Conservation (phyloP, 2,329 filamentous ascomycete genomes). For the Sporothrix humicola region DNA sequence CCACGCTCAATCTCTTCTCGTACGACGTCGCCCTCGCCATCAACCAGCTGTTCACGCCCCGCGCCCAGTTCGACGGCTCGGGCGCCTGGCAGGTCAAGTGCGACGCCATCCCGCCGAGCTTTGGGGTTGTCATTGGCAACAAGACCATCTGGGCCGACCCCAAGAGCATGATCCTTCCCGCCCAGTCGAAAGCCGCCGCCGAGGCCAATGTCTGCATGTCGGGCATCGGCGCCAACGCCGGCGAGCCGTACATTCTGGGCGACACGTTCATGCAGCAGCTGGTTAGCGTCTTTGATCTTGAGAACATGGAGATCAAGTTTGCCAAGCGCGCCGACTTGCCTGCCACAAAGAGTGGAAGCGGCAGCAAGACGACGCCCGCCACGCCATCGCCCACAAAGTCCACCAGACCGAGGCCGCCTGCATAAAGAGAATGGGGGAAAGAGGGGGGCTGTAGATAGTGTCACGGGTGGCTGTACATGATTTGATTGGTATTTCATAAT, state of each 20-base stretch:
- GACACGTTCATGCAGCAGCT: constrained; percentile 41
- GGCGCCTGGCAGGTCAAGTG: constrained; percentile 42
- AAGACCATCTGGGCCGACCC: constrained; percentile 43
- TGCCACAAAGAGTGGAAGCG: not conserved
- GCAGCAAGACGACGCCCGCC: not conserved
- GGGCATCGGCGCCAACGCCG: constrained; percentile 38
- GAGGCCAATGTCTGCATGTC: constrained; percentile 40
- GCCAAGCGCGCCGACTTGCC: constrained; percentile 34
- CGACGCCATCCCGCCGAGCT: constrained; percentile 42
- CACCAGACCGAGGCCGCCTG: not conserved
- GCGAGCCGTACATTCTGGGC: constrained; percentile 39
- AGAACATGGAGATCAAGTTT: constrained; percentile 44
- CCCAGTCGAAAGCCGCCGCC: constrained; percentile 37
- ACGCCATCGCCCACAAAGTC: not conserved
- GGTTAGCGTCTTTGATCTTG: constrained; percentile 43
- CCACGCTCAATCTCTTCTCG: constrained; percentile 45
- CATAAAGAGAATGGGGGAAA: not conserved
- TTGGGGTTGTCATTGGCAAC: constrained; percentile 44
- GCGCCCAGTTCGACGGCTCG: constrained; percentile 38
- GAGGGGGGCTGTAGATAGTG: too few relatives aligned
- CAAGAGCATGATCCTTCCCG: constrained; percentile 44
- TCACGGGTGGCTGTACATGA: too few relatives aligned
- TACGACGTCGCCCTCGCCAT: constrained; percentile 42
- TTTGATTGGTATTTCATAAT: not conserved
- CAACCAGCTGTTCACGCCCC: constrained; percentile 42